Evolutionary conservation across 495 filamentous ascomycete species (phyloP).

Genomic region (Aspergillus nidulans): DNA sequence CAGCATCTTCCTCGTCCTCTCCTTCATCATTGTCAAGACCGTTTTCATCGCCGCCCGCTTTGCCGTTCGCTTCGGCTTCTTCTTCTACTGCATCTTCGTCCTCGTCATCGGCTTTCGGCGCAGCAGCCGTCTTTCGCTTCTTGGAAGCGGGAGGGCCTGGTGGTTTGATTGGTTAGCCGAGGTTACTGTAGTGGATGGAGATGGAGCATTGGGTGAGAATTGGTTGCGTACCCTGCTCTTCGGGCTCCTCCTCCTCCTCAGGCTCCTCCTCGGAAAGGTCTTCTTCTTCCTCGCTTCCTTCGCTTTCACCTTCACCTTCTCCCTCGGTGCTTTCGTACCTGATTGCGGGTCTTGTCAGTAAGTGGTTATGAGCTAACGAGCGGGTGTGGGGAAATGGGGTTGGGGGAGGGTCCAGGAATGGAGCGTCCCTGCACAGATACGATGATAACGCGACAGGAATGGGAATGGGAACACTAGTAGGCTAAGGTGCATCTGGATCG

Average conservation of each 20-base stretch:
- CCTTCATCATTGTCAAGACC: slow-evolving; percentile 25
- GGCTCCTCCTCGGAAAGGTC: slow-evolving; percentile 24
- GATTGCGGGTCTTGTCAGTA: neutral
- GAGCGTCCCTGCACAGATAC: neutral
- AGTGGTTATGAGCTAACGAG: neutral
- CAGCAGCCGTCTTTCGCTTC: slow-evolving; percentile 36
- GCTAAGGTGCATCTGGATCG: neutral
- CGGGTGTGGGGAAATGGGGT: neutral
- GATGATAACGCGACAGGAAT: slow-evolving; percentile 3
- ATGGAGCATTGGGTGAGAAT: neutral
- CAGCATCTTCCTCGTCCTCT: slow-evolving; percentile 30
- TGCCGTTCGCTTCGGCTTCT: slow-evolving; percentile 28
- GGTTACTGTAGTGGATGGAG: neutral
- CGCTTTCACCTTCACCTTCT: slow-evolving; percentile 33
- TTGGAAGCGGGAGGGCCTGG: slow-evolving; percentile 38
- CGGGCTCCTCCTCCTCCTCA: slow-evolving; percentile 29
- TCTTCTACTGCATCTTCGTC: slow-evolving; percentile 31
- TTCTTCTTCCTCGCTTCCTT: slow-evolving; percentile 26
- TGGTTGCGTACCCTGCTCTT: slow-evolving; percentile 26
- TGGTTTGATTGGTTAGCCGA: neutral
- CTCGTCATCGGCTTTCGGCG: slow-evolving; percentile 23
- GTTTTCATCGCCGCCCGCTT: slow-evolving; percentile 22
- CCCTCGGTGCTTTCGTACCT: slow-evolving; percentile 54
- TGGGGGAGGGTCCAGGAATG: neutral
- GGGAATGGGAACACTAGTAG: neutral